phyloP scores from a whole-genome alignment of 257 asterid species.

The Solanum rostratum region DNA sequence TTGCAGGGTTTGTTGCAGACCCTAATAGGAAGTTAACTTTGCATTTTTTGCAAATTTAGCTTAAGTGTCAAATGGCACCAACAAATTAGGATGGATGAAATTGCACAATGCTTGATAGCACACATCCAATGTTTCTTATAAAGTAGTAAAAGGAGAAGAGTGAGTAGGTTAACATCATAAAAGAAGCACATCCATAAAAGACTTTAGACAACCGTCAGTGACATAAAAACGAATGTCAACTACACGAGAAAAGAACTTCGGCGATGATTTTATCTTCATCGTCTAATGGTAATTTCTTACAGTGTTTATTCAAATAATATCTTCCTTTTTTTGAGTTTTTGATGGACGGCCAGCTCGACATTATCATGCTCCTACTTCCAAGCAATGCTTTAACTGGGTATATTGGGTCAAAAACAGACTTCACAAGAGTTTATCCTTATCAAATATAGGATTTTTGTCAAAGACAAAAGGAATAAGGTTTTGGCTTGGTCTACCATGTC shows the following conservation, averaged over 20 bases:
- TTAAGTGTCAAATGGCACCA: not conserved
- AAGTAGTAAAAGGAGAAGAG: not conserved
- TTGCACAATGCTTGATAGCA: not conserved
- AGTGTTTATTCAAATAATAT: not conserved
- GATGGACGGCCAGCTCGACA: not conserved
- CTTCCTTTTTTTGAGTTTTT: not conserved
- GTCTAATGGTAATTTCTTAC: not conserved
- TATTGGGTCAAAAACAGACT: not conserved
- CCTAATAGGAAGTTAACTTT: not conserved
- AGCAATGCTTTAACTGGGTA: not conserved
- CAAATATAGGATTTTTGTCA: not conserved
- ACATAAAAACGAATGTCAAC: not conserved
- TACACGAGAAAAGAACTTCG: not conserved
- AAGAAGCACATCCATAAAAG: not conserved
- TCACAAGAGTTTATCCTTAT: not conserved
- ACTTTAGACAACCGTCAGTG: not conserved
- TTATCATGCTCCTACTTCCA: not conserved
- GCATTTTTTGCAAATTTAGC: not conserved
- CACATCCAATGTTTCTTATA: not conserved
- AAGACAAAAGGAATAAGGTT: not conserved
- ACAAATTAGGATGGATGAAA: not conserved
- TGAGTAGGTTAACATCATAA: not conserved
- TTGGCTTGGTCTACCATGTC: not conserved
- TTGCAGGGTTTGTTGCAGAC: not conserved
- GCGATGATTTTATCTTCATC: not conserved